Base-by-base conservation (phyloP, 129 eudicot genomes). In the Heracleum sosnowskyi region DNA sequence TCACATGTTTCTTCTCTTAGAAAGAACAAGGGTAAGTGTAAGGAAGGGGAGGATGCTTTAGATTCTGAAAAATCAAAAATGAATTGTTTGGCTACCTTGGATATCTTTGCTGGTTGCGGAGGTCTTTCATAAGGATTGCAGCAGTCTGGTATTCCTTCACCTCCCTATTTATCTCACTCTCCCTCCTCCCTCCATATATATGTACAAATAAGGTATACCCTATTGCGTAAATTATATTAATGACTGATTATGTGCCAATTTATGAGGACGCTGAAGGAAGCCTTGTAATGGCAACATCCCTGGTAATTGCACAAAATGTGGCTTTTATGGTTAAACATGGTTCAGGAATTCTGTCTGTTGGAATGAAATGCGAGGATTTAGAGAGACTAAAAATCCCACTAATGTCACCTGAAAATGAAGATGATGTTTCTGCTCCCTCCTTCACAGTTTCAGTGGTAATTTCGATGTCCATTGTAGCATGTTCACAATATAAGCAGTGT, bases 91-190 rank as follows among this genome's bases (percentile, higher is more conserved):
- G 85, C 87, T 28, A 90, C 96, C 24, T 68, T 90, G 33, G 96
- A 90, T 78, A 90, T 90, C 9, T 90, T 90, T 88, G 90, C 96
- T 84, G 96, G 96, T 53, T 90, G 96, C 66, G 96, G 96, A 41
- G 96, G 96, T 74, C 75, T 90, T 62, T 90, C 96, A 10, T 89
- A 86, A 77, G 96, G 96, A 29, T 81, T 90, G 71, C 82, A 84
- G 76, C 83, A 78, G 73, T 86, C 96, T 29, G 96, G 96, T 78
- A 84, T 64, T 11, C 42, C 69, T 73, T 9, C 16, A n/a, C 5
- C 37, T 44, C 24, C 37, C 47, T n/a, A n/a, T 10, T 6, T 7
- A 15, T 39, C 31, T 29, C 74, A 18, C 74, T 1, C 46, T 69
- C 74, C 22, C 74, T 18, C 46, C 24, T 18, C 11, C 28, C 24